Evolutionary conservation across 257 asterid genomes (phyloP).

Genomic region (Apocynum venetum): DNA sequence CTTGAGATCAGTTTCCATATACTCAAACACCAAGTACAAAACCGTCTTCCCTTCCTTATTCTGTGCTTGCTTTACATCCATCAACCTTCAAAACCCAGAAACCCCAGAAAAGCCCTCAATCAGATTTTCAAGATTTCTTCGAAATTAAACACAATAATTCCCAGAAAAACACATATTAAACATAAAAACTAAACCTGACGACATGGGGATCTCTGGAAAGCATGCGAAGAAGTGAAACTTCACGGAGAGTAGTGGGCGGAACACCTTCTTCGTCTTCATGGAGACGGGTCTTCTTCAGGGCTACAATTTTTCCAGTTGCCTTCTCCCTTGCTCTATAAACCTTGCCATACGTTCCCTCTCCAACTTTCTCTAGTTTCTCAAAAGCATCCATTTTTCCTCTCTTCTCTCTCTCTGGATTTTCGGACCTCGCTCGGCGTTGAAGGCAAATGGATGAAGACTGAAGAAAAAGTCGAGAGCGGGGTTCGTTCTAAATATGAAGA

Average conservation of each 20-base stretch:
- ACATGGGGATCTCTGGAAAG: constrained; percentile 84
- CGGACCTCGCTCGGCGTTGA: not conserved
- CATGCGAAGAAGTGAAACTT: constrained; percentile 85
- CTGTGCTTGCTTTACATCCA: constrained; percentile 89
- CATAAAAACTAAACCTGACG: constrained; percentile 45
- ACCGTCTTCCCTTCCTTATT: constrained; percentile 91
- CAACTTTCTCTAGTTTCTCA: constrained; percentile 16
- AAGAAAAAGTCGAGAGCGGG: too few relatives aligned
- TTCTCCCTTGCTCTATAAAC: constrained; percentile 93
- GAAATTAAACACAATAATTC: not conserved
- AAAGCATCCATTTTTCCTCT: constrained; percentile 5
- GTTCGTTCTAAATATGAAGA: not conserved
- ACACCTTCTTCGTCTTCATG: constrained; percentile 97
- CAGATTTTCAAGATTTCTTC: not conserved
- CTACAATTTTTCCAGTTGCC: constrained; percentile 87
- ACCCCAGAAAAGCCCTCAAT: too few relatives aligned
- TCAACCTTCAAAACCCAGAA: constrained; percentile 39
- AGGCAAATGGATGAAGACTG: not conserved
- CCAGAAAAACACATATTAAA: not conserved
- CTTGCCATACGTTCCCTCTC: constrained; percentile 42
- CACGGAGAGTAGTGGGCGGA: constrained; percentile 96
- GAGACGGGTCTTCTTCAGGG: constrained; percentile 90
- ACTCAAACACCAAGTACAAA: constrained; percentile 84
- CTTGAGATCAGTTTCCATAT: constrained; percentile 91
- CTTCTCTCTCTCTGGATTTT: not conserved